Evolutionary conservation across 78 protist species (phyloP).

Genomic region (Creolimax fragrantissima): DNA sequence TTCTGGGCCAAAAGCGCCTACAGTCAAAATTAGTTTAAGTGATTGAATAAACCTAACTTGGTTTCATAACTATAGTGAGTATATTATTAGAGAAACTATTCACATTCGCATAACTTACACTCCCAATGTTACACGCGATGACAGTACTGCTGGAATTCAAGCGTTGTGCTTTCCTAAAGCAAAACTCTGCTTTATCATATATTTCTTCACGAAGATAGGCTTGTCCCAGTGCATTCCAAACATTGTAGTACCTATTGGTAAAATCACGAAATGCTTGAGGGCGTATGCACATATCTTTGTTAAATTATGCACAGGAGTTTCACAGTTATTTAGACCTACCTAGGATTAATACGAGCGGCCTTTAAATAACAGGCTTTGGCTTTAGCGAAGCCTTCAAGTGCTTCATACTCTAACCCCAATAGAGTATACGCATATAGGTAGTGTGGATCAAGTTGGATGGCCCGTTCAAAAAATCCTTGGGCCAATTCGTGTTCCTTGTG

Average conservation of each 20-base stretch:
- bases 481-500: slow-evolving; percentile 61
- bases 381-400: slow-evolving; percentile 47
- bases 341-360: slow-evolving; percentile 35
- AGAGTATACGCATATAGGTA: slow-evolving; percentile 65
- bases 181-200: slow-evolving; percentile 34
- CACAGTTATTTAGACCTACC: background rate
- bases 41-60: no score
- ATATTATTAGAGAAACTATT: no score
- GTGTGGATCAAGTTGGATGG: slow-evolving; percentile 29
- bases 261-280: no score
- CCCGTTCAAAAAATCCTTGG: slow-evolving; percentile 47
- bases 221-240: slow-evolving; percentile 46
- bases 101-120: slow-evolving; percentile 9
- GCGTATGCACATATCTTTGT: background rate
- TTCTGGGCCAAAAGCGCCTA: background rate
- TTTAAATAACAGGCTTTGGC: slow-evolving; percentile 27
- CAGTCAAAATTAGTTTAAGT: no score
- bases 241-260: slow-evolving; percentile 60
- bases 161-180: slow-evolving; percentile 32
- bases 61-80: no score
- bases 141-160: slow-evolving; percentile 45
- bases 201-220: slow-evolving; percentile 45
- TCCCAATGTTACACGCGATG: slow-evolving; percentile 51
- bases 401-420: slow-evolving; percentile 49
- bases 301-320: background rate